Evolutionary conservation across 805 yeast genomes (phyloP).

Genomic region (Tetrapisispora taiwanensis): DNA sequence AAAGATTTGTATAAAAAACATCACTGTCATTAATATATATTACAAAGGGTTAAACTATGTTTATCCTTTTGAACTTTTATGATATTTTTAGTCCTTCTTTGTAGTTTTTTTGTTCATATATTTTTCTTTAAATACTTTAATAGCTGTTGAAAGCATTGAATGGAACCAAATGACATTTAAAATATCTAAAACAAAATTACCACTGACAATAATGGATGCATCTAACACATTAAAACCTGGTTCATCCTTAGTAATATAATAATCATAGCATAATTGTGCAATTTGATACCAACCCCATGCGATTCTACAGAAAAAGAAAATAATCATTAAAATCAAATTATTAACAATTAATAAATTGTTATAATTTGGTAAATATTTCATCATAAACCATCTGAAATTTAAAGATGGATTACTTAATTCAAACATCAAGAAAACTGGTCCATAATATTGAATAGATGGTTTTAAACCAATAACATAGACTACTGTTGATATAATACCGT

Average conservation of each 20-base stretch:
- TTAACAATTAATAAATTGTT: conserved; percentile 37
- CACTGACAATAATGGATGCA: conserved; percentile 27
- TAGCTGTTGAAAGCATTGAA: conserved; percentile 63
- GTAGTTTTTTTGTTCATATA: not conserved
- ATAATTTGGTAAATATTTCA: conserved; percentile 18
- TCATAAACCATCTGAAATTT: conserved; percentile 76
- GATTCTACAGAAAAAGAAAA: conserved; percentile 65
- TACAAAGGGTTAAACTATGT: no score
- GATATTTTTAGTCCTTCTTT: conserved; percentile 2
- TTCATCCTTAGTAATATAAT: conserved; percentile 32
- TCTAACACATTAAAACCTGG: conserved; percentile 38
- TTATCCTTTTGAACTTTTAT: no score
- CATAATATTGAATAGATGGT: conserved; percentile 69
- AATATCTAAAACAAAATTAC: conserved; percentile 49
- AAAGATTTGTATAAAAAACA: no score
- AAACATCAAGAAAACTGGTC: conserved; percentile 69
- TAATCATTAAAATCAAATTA: conserved; percentile 40
- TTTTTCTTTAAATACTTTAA: conserved; percentile 19
- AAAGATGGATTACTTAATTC: conserved; percentile 86
- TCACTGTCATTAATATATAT: no score
- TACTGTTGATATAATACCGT: conserved; percentile 60
- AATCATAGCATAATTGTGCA: conserved; percentile 36
- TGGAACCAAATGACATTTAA: conserved; percentile 74
- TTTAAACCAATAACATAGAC: conserved; percentile 55
- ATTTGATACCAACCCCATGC: conserved; percentile 77